Percentiles rank a stretch among this genome's conserved stretches.
Evolutionary conservation across 2,329 filamentous ascomycete genomes (phyloP).

Genomic region (Penicillium sp.): DNA sequence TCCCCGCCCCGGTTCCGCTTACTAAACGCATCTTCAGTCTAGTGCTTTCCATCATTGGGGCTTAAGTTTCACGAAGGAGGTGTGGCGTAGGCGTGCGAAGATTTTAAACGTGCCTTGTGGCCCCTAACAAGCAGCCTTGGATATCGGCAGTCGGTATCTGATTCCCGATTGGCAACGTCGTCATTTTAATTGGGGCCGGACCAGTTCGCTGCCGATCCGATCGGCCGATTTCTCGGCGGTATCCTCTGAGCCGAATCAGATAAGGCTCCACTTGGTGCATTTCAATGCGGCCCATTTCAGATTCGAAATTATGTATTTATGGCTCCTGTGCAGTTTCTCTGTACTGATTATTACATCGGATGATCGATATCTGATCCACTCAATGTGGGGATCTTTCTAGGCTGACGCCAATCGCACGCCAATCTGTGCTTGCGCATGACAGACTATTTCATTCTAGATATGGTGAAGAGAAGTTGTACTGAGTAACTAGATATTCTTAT

Average conservation of each 20-base stretch:
- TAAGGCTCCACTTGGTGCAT: not conserved
- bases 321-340: not conserved
- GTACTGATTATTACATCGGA: not conserved
- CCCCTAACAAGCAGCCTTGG: no score
- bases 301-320: not conserved
- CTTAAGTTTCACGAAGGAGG: not conserved
- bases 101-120: not conserved
- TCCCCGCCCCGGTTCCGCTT: not conserved
- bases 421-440: no score
- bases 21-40: not conserved
- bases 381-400: no score
- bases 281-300: no score
- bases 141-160: not conserved
- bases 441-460: no score
- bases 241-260: not conserved
- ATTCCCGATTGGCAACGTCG: not conserved
- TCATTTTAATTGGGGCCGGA: not conserved
- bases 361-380: no score
- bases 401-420: no score
- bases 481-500: no score
- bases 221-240: not conserved
- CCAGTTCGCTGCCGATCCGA: not conserved
- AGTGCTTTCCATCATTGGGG: not conserved
- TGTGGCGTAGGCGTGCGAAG: not conserved
- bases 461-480: no score